A percentile compares a stretch with the other conserved stretches of the same genome.
These are phyloP conservation scores for Exserohilum rostratum DNA, from an alignment of 2,329 filamentous ascomycete species.

Conservation along the genomic window DNA sequence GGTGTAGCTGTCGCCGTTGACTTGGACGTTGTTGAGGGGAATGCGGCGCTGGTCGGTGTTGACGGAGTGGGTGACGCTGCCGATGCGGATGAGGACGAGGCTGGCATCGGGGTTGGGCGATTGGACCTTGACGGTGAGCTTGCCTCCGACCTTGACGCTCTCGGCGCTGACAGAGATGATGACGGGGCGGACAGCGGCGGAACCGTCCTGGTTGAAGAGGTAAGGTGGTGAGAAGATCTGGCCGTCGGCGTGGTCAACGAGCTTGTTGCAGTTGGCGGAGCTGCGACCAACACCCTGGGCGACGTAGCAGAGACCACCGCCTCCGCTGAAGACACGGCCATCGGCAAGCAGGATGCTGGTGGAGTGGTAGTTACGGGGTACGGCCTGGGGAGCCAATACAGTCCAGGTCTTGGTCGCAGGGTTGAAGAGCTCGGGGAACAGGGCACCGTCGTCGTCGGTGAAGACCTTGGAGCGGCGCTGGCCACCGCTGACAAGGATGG, in stretches of 20 bases:
- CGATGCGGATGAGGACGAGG: slow-evolving; percentile 31
- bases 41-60: slow-evolving; percentile 38
- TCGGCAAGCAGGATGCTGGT: slow-evolving; percentile 33
- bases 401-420: slow-evolving; percentile 32
- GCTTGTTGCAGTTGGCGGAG: slow-evolving; percentile 35
- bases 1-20: slow-evolving; percentile 14
- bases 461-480: slow-evolving; percentile 31
- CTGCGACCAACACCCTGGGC: slow-evolving; percentile 20
- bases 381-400: slow-evolving; percentile 28
- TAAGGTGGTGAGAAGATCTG: slow-evolving; percentile 39
- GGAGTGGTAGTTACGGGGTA: slow-evolving; percentile 36
- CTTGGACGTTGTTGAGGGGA: slow-evolving; percentile 20
- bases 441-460: slow-evolving; percentile 28
- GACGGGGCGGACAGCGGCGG: slow-evolving; percentile 22
- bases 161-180: slow-evolving; percentile 21
- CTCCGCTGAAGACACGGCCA: slow-evolving; percentile 32
- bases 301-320: slow-evolving; percentile 34
- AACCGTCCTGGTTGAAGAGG: slow-evolving; percentile 33
- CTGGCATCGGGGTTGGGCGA: slow-evolving; percentile 11
- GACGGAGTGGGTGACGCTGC: slow-evolving; percentile 37
- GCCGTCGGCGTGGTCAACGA: slow-evolving; percentile 35
- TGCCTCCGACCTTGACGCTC: slow-evolving; percentile 28
- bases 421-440: slow-evolving; percentile 35
- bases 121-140: slow-evolving; percentile 18
- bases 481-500: slow-evolving; percentile 34